Base-by-base conservation (phyloP, 352 stramenopile species). In the Stramenopiles sp. region DNA sequence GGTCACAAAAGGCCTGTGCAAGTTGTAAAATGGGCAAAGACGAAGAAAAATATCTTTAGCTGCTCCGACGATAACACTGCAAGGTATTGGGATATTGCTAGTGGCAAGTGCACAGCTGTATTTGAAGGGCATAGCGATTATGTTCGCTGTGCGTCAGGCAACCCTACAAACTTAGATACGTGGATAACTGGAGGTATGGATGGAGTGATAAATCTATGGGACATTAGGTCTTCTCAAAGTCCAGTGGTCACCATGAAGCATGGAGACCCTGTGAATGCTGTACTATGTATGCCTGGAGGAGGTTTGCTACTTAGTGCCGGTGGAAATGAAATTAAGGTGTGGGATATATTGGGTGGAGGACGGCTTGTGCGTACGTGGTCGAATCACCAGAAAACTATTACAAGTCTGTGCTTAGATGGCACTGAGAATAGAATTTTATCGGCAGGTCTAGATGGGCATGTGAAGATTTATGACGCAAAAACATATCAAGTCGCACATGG, bases 371-470 rank as follows among this genome's bases (percentile, higher is more conserved):
- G 94, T 84, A 89, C 88, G 84, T 95, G 96, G 82, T 92, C 88
- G 76, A 95, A 90, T 84, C 93, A 97, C 86, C 92, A 96, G 82
- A 97, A 96, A 85, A 95, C 91, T n/a, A 94, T 97, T 83, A 97
- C 92, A 30, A 93, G 87, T 82, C 86, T 97, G 75, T 87, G 87
- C 4, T 82, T 95, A 1, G 92, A 97, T 81, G 92, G 90, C 75
- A 94, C 88, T 25, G 88, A 89, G 25, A 91, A 88, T n/a, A 89
- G 92, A 30, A 84, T 97, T n/a, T 84, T 97, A 80, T 92, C 90
- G 30, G 88, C 90, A 71, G 93, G 91, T 30, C 87, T 96, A 4
- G 93, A 97, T 81, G 92, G 93, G 30, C 91, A 96, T 83, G 83
- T 97, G 32, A 97, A 97, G 86, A 93, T 97, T 76, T 96, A 96